Conservation (phyloP, 2,329 filamentous ascomycete genomes). For the Apiospora sp. region DNA sequence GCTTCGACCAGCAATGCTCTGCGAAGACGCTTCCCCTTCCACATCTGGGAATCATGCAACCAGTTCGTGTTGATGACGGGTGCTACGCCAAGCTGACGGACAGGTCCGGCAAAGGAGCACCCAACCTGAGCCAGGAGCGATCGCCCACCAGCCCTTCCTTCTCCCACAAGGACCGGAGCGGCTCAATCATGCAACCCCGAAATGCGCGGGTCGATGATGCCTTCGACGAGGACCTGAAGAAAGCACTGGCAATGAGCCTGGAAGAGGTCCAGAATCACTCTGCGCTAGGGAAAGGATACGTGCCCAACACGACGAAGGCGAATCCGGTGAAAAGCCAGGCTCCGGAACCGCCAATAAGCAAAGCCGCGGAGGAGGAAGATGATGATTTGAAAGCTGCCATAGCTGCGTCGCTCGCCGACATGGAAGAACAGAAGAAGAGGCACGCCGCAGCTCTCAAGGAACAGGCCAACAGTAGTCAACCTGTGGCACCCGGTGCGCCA, state of each 20-base stretch:
- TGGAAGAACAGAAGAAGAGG: constrained; percentile 97
- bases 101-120: constrained; percentile 62
- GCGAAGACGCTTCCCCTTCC: constrained; percentile 87
- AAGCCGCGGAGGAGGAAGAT: constrained; percentile 82
- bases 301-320: constrained; percentile 60
- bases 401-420: constrained; percentile 91
- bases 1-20: constrained; percentile 95
- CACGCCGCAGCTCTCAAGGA: constrained; percentile 86
- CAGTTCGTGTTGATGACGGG: constrained; percentile 94
- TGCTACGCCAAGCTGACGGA: constrained; percentile 91
- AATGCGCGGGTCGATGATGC: constrained; percentile 87
- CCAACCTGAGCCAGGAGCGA: constrained; percentile 53
- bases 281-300: constrained; percentile 67
- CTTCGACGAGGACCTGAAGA: constrained; percentile 94
- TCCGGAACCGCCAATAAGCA: constrained; percentile 42
- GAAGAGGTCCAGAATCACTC: constrained; percentile 84
- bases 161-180: constrained; percentile 70
- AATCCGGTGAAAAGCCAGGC: neutral
- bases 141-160: constrained; percentile 53
- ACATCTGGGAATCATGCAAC: constrained; percentile 88
- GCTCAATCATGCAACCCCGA: constrained; percentile 83
- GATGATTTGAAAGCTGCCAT: constrained; percentile 94
- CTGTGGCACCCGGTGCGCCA: constrained; percentile 56
- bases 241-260: constrained; percentile 93
- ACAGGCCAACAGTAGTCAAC: constrained; percentile 67